These are phyloP conservation scores for Populus deltoides DNA, from an alignment of 345 rosid genomes.

Conservation along the genomic window DNA sequence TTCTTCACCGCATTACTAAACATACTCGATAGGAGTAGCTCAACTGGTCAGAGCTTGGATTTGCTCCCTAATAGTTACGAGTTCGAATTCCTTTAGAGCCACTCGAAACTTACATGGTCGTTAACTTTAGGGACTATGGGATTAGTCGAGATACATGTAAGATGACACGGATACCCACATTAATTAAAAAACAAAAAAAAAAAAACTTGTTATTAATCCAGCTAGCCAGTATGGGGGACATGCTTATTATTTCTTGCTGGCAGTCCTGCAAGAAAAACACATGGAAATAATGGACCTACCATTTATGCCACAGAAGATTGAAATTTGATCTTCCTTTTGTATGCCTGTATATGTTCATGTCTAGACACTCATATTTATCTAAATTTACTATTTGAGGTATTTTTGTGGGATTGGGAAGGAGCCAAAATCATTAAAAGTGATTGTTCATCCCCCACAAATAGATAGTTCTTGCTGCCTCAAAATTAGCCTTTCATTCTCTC, in stretches of 20 bases:
- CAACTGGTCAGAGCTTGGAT: too few relatives aligned
- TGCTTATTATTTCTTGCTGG: constrained; percentile 3
- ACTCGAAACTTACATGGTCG: accelerated
- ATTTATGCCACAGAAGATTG: background rate
- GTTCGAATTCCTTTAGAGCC: too few relatives aligned
- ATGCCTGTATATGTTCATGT: background rate
- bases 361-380: background rate
- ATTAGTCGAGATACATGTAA: too few relatives aligned
- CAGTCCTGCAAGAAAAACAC: background rate
- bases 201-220: background rate
- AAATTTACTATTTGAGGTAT: background rate
- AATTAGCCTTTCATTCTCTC: background rate
- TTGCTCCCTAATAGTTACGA: too few relatives aligned
- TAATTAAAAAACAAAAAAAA: background rate
- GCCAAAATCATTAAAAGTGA: background rate
- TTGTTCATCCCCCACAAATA: background rate
- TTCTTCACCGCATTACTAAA: too few relatives aligned
- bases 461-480: background rate
- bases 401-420: background rate
- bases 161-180: accelerated
- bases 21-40: too few relatives aligned
- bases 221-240: background rate
- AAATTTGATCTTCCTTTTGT: background rate
- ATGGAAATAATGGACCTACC: constrained; percentile 15
- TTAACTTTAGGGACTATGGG: accelerated